These are phyloP conservation scores for Melanogaster broomeanus DNA, from an alignment of 768 basidiomycete genomes.

Conservation along the genomic window DNA sequence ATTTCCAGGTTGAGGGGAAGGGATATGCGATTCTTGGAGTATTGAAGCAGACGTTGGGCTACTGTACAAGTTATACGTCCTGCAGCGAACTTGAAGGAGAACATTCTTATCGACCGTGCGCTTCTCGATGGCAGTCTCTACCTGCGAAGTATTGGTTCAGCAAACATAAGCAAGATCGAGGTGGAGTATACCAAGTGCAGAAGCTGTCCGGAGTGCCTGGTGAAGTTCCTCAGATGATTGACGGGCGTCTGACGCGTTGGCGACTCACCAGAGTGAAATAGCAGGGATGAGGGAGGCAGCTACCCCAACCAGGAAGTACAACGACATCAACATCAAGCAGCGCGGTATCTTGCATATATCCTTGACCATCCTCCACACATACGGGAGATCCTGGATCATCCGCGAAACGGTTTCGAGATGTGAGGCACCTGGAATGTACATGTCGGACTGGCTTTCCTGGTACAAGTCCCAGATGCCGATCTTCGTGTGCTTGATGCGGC, in stretches of 20 bases:
- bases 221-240: not conserved
- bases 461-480: slow-evolving; percentile 81
- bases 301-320: slow-evolving; percentile 49
- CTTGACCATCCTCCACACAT: slow-evolving; percentile 65
- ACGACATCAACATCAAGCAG: slow-evolving; percentile 49
- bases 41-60: slow-evolving; percentile 44
- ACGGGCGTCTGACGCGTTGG: not conserved
- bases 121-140: slow-evolving; percentile 66
- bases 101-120: slow-evolving; percentile 57
- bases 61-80: slow-evolving; percentile 58
- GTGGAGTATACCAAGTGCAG: slow-evolving; percentile 52
- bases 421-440: slow-evolving; percentile 45
- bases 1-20: slow-evolving; percentile 59
- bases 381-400: slow-evolving; percentile 53
- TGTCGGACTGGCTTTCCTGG: slow-evolving; percentile 51
- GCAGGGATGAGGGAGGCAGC: slow-evolving; percentile 59
- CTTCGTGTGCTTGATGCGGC: slow-evolving; percentile 54
- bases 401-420: slow-evolving; percentile 49
- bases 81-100: slow-evolving; percentile 55
- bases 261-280: slow-evolving; percentile 55
- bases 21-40: slow-evolving; percentile 40
- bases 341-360: slow-evolving; percentile 56
- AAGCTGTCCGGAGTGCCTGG: slow-evolving; percentile 69
- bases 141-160: slow-evolving; percentile 36
- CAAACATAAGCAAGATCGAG: slow-evolving; percentile 4